Evolutionary conservation across 2,329 filamentous ascomycete species (phyloP), one percentile per base, ranked within the genome.

Genomic region (Coleophoma cylindrospora): DNA sequence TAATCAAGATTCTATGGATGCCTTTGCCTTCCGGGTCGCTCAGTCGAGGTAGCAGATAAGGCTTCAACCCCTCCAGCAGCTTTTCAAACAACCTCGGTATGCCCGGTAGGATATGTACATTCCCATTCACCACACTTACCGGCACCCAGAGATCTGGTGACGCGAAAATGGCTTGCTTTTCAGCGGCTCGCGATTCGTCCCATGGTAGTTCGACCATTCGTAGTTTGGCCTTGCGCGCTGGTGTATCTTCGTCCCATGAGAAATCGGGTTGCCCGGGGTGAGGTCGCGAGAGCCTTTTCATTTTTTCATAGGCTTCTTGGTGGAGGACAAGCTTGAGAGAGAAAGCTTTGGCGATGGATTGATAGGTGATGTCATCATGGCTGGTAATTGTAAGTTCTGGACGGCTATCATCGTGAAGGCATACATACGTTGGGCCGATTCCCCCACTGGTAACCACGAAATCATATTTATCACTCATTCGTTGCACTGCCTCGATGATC

Each of bases 331-430:
- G 74, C 13, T 84, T 80, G 8, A 96, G 75, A 40, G 75, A 72
- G 67, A 96, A 97, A 8, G 91, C 94, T 66, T 90, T 91, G 56
- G 89, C 91, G 66, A 99, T 95, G 37, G 90, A 92, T 64, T 88
- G 78, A 72, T 99, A 99, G 22, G 94, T 97, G 60, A 97, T 97
- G 66, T 99, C 94, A 69, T 99, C 94, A 74, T 97, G 92, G 50
- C 89, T 95, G 43, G 44, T 11, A 36, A 27, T 8, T 27, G 27
- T 27, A 27, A 27, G 27, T 27, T 27, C 27, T 27, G 27, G 2
- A 27, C 27, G 27, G 3, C 27, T 27, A 27, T 27, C 27, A 27
- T 8, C 9, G 27, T 27, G 27, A 10, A 27, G 27, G 9, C 27
- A 27, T 50, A 69, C 84, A 74, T 72, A 92, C 87, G 92, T 97